phyloP scores from a whole-genome alignment of 768 basidiomycete species.

The Lactarius pseudohatsudake region DNA sequence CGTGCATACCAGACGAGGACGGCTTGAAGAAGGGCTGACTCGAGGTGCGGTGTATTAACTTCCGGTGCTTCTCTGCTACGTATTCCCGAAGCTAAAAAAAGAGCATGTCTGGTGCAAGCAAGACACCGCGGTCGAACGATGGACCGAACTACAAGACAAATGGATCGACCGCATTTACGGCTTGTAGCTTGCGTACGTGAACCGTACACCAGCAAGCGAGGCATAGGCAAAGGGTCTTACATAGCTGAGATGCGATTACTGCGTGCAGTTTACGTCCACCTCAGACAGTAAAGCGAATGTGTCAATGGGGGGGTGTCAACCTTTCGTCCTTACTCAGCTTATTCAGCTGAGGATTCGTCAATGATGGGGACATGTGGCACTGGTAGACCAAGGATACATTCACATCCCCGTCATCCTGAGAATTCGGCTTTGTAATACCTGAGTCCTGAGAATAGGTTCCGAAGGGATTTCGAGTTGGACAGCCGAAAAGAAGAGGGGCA shows the following conservation, averaged over 20 bases:
- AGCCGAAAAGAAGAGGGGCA: not conserved
- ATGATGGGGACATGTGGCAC: not conserved
- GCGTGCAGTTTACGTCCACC: not conserved
- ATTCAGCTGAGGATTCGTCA: not conserved
- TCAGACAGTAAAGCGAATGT: not conserved
- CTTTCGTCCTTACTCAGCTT: not conserved
- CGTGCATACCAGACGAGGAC: not conserved
- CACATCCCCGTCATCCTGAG: not conserved
- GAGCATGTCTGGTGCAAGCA: not conserved
- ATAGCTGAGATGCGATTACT: not conserved
- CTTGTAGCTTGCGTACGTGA: not conserved
- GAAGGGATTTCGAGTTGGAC: not conserved
- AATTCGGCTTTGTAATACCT: not conserved
- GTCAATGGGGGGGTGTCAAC: not conserved
- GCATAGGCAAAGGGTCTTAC: not conserved
- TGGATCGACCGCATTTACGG: constrained; percentile 4
- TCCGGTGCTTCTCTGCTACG: not conserved
- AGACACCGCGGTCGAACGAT: not conserved
- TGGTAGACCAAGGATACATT: not conserved
- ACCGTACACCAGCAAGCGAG: not conserved
- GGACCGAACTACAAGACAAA: not conserved
- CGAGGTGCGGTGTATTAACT: not conserved
- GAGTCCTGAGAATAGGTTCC: not conserved
- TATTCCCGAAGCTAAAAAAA: not conserved
- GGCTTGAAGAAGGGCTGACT: not conserved